phyloP scores from a whole-genome alignment of 805 yeast species.

The Sungouiella thailandica region DNA sequence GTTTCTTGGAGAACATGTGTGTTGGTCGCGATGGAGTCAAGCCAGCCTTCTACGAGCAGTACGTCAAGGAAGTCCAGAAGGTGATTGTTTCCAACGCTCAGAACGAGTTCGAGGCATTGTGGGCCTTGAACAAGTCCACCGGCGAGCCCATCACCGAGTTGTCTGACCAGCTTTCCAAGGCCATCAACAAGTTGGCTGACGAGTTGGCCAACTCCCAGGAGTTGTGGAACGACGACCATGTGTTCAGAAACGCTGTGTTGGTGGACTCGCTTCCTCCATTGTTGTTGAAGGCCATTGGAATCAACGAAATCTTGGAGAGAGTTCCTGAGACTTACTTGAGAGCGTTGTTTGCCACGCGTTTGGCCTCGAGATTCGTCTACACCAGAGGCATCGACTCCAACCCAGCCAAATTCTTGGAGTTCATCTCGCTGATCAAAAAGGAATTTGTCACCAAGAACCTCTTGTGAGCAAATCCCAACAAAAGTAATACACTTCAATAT shows the following conservation, averaged over 20 bases:
- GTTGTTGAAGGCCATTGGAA: slow-evolving; percentile 61
- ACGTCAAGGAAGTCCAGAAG: slow-evolving; percentile 78
- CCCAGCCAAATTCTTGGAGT: slow-evolving; percentile 72
- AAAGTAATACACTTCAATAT: not conserved
- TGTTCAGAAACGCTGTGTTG: slow-evolving; percentile 73
- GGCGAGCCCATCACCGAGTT: slow-evolving; percentile 61
- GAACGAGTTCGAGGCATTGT: slow-evolving; percentile 79
- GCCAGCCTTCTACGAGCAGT: slow-evolving; percentile 75
- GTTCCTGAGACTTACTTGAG: slow-evolving; percentile 86
- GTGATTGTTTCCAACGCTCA: slow-evolving; percentile 74
- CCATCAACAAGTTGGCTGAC: slow-evolving; percentile 81
- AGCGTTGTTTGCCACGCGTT: slow-evolving; percentile 82
- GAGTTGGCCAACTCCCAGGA: slow-evolving; percentile 77
- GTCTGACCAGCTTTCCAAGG: slow-evolving; percentile 77
- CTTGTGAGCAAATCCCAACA: slow-evolving; percentile 13
- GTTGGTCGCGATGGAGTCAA: slow-evolving; percentile 46
- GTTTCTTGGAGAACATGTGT: slow-evolving; percentile 78
- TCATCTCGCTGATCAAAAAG: slow-evolving; percentile 54
- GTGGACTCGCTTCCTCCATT: slow-evolving; percentile 72
- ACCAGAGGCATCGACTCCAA: slow-evolving; percentile 75
- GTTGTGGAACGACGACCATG: slow-evolving; percentile 76
- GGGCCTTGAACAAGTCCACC: slow-evolving; percentile 66
- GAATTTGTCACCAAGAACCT: slow-evolving; percentile 30
- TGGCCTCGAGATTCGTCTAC: slow-evolving; percentile 83
- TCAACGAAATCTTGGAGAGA: slow-evolving; percentile 61